phyloP scores from a whole-genome alignment of 305 asterid genomes.

The Nicotiana rustica region DNA sequence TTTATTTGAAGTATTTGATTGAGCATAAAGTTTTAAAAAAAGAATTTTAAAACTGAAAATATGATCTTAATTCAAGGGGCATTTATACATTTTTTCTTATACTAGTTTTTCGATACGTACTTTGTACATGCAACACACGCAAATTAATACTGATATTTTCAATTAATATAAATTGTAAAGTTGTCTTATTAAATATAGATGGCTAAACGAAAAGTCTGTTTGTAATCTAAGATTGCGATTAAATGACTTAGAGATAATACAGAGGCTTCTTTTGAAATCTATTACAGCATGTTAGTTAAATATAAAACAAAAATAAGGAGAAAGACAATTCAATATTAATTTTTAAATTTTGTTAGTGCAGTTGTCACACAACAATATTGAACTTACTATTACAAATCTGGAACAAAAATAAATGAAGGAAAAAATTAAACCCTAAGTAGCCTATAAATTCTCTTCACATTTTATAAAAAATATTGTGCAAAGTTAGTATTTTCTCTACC shows the following conservation, averaged over 20 bases:
- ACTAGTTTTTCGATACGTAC: no score
- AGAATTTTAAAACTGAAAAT: no score
- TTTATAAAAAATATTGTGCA: no score
- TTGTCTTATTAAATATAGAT: background rate
- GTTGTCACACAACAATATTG: background rate
- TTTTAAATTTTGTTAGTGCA: background rate
- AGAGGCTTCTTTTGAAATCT: background rate
- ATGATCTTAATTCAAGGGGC: no score
- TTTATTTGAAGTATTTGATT: no score
- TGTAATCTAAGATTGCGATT: background rate
- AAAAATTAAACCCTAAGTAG: background rate
- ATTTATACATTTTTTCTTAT: no score
- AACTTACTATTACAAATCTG: background rate
- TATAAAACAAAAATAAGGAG: background rate
- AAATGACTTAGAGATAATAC: background rate
- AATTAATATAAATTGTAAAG: background rate
- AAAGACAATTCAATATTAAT: background rate
- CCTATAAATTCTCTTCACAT: background rate
- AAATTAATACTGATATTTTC: no score
- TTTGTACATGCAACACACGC: no score
- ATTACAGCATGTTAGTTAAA: background rate
- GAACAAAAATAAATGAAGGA: background rate
- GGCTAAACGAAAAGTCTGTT: background rate
- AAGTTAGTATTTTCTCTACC: background rate
- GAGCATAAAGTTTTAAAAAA: no score